A percentile compares a stretch with the other conserved stretches of the same genome.
phyloP scores from a whole-genome alignment of 768 basidiomycete genomes.

The Terana coerulea region DNA sequence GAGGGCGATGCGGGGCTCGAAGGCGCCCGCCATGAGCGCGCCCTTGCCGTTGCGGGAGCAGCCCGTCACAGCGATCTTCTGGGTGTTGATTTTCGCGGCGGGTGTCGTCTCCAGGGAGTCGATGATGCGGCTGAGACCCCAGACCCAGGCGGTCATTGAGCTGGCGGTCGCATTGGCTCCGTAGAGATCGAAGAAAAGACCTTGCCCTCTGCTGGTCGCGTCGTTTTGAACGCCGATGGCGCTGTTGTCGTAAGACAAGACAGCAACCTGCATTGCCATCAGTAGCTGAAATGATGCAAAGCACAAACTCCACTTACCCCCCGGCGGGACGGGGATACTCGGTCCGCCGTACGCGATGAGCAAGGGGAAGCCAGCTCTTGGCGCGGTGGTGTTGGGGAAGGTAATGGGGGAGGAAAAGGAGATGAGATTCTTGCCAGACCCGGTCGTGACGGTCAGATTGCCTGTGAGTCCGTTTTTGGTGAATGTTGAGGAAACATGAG shows the following conservation, averaged over 20 bases:
- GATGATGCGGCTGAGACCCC: constrained; percentile 58
- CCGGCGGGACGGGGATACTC: constrained; percentile 30
- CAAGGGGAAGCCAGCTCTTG: constrained; percentile 39
- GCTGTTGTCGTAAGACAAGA: constrained; percentile 51
- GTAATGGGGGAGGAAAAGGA: constrained; percentile 46
- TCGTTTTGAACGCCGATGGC: constrained; percentile 49
- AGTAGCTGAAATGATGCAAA: constrained; percentile 4
- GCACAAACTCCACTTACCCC: constrained; percentile 18
- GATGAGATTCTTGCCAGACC: constrained; percentile 43
- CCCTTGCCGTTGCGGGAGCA: constrained; percentile 63
- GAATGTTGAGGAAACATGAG: constrained; percentile 41
- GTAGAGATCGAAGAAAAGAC: constrained; percentile 57
- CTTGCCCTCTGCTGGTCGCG: constrained; percentile 43
- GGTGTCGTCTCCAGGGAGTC: constrained; percentile 53
- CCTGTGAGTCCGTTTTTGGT: constrained; percentile 28
- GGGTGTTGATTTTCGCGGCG: constrained; percentile 42
- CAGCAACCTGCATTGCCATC: constrained; percentile 31
- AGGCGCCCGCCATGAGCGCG: constrained; percentile 54
- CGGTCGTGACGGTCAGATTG: constrained; percentile 47
- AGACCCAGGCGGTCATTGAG: constrained; percentile 60
- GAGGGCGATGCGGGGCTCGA: constrained; percentile 54
- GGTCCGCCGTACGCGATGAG: constrained; percentile 49
- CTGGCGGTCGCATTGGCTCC: constrained; percentile 42
- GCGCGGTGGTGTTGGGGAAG: constrained; percentile 40
- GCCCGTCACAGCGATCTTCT: constrained; percentile 50